A percentile compares a stretch with the other conserved stretches of the same genome.
Conservation (phyloP, 2,329 filamentous ascomycete species). For the Cladophialophora chaetospira region DNA sequence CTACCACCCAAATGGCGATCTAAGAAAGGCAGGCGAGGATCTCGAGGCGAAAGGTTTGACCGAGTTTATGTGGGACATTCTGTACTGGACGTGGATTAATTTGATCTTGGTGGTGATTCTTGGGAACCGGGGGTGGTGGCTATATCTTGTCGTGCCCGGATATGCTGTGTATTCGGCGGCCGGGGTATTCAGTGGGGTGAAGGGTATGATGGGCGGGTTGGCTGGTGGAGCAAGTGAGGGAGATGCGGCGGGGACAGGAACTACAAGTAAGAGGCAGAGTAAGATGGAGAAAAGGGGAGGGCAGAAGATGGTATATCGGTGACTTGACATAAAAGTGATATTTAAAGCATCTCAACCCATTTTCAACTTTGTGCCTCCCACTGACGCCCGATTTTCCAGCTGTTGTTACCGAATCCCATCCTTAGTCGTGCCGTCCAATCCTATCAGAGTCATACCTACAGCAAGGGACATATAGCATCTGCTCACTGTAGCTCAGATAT, state of each 20-base stretch:
- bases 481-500: no score
- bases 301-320: conserved; percentile 47
- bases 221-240: conserved; percentile 45
- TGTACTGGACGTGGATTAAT: conserved; percentile 90
- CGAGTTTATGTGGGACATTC: conserved; percentile 96
- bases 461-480: no score
- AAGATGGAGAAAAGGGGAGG: conserved; percentile 57
- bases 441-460: not conserved
- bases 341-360: not conserved
- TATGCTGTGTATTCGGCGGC: conserved; percentile 52
- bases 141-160: conserved; percentile 55
- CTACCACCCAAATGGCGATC: conserved; percentile 65
- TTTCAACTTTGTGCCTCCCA: not conserved
- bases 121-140: conserved; percentile 77
- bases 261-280: conserved; percentile 56
- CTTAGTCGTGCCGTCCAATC: not conserved
- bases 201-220: conserved; percentile 41
- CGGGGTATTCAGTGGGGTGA: conserved; percentile 51
- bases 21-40: conserved; percentile 81
- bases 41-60: conserved; percentile 84
- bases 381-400: not conserved
- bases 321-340: conserved; percentile 18
- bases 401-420: not conserved
- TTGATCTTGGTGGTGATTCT: conserved; percentile 71
- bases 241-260: conserved; percentile 34